Conservation (phyloP, 306 rosid genomes). For the Dicorynia guianensis region DNA sequence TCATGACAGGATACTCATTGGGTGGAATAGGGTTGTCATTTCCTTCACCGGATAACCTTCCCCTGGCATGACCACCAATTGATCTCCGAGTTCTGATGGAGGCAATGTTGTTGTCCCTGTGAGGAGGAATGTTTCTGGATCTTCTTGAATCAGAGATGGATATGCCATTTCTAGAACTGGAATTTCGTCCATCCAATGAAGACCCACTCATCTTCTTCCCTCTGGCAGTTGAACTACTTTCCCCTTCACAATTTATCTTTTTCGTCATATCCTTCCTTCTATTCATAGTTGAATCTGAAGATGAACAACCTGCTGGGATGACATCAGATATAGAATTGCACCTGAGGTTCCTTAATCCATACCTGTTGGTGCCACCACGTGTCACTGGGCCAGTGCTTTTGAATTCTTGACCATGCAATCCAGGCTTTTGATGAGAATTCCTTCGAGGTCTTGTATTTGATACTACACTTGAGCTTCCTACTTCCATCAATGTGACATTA, state of each 20-base stretch:
- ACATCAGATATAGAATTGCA: constrained; percentile 85
- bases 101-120: constrained; percentile 56
- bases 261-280: constrained; percentile 66
- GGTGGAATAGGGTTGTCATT: constrained; percentile 52
- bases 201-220: constrained; percentile 82
- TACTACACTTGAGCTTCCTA: constrained; percentile 70
- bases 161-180: constrained; percentile 63
- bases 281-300: constrained; percentile 58
- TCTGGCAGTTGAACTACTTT: constrained; percentile 73
- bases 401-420: constrained; percentile 59
- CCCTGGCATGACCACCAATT: constrained; percentile 55
- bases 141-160: constrained; percentile 79
- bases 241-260: constrained; percentile 80
- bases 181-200: constrained; percentile 56
- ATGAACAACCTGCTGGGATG: constrained; percentile 64
- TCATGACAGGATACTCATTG: constrained; percentile 47
- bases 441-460: constrained; percentile 64
- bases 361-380: constrained; percentile 64
- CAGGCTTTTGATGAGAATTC: constrained; percentile 66
- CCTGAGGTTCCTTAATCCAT: constrained; percentile 80
- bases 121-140: constrained; percentile 58
- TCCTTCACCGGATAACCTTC: constrained; percentile 65
- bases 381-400: constrained; percentile 55
- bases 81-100: constrained; percentile 73
- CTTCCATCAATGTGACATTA: constrained; percentile 56